Percentiles rank a stretch among this genome's conserved stretches.
Evolutionary conservation across 164 flowering plant genomes (phyloP).

Genomic region (Vitis amurensis): DNA sequence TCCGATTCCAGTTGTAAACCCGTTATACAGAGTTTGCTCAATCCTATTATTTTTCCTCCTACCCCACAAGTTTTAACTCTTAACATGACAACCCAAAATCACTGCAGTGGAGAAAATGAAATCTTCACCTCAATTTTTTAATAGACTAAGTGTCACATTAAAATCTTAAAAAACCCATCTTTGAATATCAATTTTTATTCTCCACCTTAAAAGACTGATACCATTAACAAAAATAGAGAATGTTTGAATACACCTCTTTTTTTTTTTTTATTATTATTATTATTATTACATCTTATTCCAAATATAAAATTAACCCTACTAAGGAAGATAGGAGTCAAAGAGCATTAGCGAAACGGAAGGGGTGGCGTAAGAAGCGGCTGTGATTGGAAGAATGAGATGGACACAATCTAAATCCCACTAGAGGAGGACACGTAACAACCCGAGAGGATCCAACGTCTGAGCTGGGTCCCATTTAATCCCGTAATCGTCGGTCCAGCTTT

Average conservation of each 20-base stretch:
- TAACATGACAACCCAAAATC: too few species aligned
- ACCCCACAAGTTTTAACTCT: too few species aligned
- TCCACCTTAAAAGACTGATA: too few species aligned
- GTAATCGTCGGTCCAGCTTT: constrained; percentile 27
- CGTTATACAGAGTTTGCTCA: background rate
- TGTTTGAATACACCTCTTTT: background rate
- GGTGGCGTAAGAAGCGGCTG: constrained; percentile 34
- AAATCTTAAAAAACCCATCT: background rate
- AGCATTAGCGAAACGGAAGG: constrained; percentile 14
- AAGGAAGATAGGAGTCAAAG: background rate
- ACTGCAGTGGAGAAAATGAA: too few species aligned
- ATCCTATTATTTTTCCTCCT: background rate
- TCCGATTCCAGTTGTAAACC: too few species aligned
- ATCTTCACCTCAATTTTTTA: background rate
- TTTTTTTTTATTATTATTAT: background rate
- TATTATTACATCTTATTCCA: too few species aligned
- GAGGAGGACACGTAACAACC: background rate
- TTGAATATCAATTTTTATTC: background rate
- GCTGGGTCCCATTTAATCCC: constrained; percentile 21
- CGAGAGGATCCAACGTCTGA: constrained; percentile 16
- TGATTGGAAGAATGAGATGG: constrained; percentile 9
- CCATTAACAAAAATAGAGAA: too few species aligned
- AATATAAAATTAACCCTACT: too few species aligned
- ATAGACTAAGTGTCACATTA: background rate
- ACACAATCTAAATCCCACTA: constrained; percentile 1